phyloP scores from a whole-genome alignment of 2,329 filamentous ascomycete species.

The Pseudogymnoascus sp. region DNA sequence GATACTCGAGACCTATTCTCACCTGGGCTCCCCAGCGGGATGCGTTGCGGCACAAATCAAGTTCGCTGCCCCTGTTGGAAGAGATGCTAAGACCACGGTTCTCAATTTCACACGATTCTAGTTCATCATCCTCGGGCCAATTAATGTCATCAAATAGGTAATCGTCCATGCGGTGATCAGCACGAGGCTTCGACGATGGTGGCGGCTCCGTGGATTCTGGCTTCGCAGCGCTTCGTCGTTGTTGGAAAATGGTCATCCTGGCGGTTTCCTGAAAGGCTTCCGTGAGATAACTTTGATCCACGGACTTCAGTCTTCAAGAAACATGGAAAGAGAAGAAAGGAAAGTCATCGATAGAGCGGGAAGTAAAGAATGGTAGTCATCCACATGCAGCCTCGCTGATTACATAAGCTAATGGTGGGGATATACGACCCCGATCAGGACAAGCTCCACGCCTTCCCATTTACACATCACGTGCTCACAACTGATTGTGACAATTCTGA shows the following conservation, averaged over 20 bases:
- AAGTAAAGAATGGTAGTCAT: background rate
- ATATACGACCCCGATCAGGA: background rate
- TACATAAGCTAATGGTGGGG: background rate
- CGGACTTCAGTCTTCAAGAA: background rate
- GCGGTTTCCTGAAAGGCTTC: background rate
- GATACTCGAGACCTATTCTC: background rate
- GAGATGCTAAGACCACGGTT: background rate
- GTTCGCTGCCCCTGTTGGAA: background rate
- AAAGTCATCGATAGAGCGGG: background rate
- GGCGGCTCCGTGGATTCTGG: background rate
- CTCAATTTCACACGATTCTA: background rate
- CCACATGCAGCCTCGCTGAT: background rate
- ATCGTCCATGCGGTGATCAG: background rate
- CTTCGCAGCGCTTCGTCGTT: background rate
- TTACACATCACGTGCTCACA: slow-evolving; percentile 1
- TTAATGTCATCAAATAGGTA: slow-evolving; percentile 9
- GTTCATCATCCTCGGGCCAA: slow-evolving; percentile 6
- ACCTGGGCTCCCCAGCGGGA: background rate
- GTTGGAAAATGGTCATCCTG: background rate
- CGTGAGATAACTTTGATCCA: background rate
- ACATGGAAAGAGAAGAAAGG: background rate
- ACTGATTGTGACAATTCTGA: slow-evolving; percentile 3
- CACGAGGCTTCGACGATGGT: background rate
- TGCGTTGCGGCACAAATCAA: background rate
- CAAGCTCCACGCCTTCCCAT: slow-evolving; percentile 6